Evolutionary conservation across 78 protist species (phyloP), one percentile per base, ranked within the genome.

Genomic region (Dictyostelium capitatum): DNA sequence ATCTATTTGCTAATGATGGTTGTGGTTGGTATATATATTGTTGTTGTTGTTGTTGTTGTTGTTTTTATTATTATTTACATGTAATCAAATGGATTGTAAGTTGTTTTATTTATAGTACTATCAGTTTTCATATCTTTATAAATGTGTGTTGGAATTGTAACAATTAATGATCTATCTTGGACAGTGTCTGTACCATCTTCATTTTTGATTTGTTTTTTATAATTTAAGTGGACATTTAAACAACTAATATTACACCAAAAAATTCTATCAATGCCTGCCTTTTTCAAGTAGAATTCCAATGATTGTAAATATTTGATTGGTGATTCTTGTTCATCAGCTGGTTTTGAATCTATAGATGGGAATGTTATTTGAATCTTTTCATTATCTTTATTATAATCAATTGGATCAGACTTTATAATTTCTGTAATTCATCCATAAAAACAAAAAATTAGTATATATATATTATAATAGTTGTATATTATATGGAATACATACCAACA

Each of bases 61-160:
- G 4, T 14, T 46, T 2, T 72, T 72, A 15, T 72, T 70, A 37
- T 41, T 15, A 10, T 19, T 72, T 72, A 72, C 79, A 72, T 9
- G 43, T 72, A 72, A 46, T 72, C 79, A 72, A 72, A 72, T 72
- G 79, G 79, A 72, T 72, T 72, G 20, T 72, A 72, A 17, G 79
- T 72, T 25, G 79, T 72, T 72, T 32, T 72, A 72, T 32, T 20
- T 17, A 28, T 72, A 15, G 20, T 72, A n/a, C 43, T 72, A 72
- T 72, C 53, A 14, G 48, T 72, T 20, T 19, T 72, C 14, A 12
- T 72, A 72, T 72, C 79, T n/a, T 46, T 72, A 43, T 43, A 72
- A n/a, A 72, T 72, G 20, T 20, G 41, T 19, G 53, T 41, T 72
- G 79, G 79, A 43, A 72, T 72, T 43, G 79, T 20, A 20, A 72